Base-by-base conservation (phyloP, 2,329 filamentous ascomycete species). In the Magnaporthiopsis rhizophila region DNA sequence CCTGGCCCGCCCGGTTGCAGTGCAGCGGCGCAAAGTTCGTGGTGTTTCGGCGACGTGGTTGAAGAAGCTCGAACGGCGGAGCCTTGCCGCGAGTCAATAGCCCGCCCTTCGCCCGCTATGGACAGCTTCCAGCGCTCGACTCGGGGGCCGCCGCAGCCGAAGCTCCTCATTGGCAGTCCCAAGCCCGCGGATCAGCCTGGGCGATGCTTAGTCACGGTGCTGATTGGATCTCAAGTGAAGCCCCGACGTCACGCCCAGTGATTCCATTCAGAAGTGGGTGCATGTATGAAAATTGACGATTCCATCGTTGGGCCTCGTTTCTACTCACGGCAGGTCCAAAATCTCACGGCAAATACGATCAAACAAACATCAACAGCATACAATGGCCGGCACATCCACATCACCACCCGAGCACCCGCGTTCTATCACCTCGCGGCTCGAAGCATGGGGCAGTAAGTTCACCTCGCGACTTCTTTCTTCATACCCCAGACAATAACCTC, bases 361-460 rank as follows among this genome's bases (percentile, higher is more conserved):
- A 12, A 38, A 38, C 45, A 3, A n/a, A n/a, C n/a, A n/a, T 5
- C 3, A 50, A n/a, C 45, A 53, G 7, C 45, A 21, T 2, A 53
- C 45, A 38, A 53, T 53, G 45, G 45, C 45, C 21, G 3, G 3
- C 28, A 30, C 7, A 53, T 53, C 9, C 45, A 53, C 45, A 2
- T 53, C 45, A 9, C 18, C 45, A n/a, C 45, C 45, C 18, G 58
- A 32, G 32, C 58, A 30, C 21, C 32, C 58, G 21, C 12, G 13
- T 21, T 60, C 58, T 12, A 15, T 60, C 28, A 12, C 21, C 26
- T 60, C 58, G 13, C 58, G 66, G 63, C 68, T 71, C 38, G 65
- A 69, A 62, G 69, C 68, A 32, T 71, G 70, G 70, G 70, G 70
- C 30, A 68, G 70, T 71, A 67, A 58, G 70, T 65, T 9, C 30